These are phyloP conservation scores for Trichophyton verrucosum DNA, from an alignment of 2,329 filamentous ascomycete species.

Conservation along the genomic window DNA sequence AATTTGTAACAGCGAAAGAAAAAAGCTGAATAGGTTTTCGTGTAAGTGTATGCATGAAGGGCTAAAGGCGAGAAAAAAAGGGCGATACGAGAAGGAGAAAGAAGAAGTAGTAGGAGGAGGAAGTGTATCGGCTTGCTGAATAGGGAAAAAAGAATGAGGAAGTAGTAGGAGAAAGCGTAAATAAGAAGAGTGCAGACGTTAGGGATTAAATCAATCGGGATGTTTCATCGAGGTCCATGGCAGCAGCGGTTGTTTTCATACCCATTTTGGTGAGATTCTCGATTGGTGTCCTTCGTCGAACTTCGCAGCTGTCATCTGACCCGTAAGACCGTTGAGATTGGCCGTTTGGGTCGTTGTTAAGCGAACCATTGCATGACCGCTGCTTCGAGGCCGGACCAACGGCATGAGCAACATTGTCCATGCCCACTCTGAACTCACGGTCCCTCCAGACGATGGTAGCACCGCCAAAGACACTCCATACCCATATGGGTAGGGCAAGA, in stretches of 20 bases:
- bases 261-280: conserved; percentile 6
- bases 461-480: conserved; percentile 78
- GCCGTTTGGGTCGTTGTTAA: neutral
- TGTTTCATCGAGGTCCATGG: conserved; percentile 4
- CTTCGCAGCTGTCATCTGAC: conserved; percentile 1
- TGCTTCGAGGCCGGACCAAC: conserved; percentile 3
- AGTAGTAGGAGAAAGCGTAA: neutral
- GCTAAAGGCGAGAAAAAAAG: neutral
- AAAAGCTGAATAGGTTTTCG: neutral
- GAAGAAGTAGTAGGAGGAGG: neutral
- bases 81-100: neutral
- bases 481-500: conserved; percentile 79
- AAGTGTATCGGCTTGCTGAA: neutral
- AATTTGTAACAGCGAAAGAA: neutral
- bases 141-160: neutral
- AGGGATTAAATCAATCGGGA: neutral
- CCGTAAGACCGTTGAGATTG: neutral
- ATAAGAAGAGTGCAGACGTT: neutral
- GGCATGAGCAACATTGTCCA: conserved; percentile 70
- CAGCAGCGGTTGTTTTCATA: conserved; percentile 4
- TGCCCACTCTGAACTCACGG: conserved; percentile 63
- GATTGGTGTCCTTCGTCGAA: conserved; percentile 10
- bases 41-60: neutral
- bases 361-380: neutral
- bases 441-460: conserved; percentile 81